Conservation (phyloP, 148 eudicot genomes). For the Fallopia convolvulus region DNA sequence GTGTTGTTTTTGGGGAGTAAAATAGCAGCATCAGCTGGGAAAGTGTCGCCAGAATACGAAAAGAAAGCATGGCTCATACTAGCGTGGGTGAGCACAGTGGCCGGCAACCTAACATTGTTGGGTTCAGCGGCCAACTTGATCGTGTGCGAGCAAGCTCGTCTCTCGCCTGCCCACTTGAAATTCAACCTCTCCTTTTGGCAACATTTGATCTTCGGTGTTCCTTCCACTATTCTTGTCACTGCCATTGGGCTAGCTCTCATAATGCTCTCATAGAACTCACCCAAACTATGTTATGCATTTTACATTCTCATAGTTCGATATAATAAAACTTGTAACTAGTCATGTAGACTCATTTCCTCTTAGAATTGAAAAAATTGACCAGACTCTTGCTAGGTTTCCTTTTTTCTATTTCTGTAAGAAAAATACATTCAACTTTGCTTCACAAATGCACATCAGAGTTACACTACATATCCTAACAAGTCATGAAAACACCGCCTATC, state of each 20-base stretch:
- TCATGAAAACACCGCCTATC: background rate
- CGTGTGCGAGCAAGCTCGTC: slow-evolving; percentile 92
- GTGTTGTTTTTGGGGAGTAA: slow-evolving; percentile 75
- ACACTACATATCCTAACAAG: background rate
- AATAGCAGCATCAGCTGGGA: slow-evolving; percentile 75
- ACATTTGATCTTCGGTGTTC: slow-evolving; percentile 85
- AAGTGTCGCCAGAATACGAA: slow-evolving; percentile 56
- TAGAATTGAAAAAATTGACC: no score
- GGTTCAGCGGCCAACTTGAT: slow-evolving; percentile 96
- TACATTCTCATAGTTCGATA: no score
- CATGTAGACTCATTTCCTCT: no score
- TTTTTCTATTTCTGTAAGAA: no score
- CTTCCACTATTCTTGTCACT: slow-evolving; percentile 78
- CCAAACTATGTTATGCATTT: no score
- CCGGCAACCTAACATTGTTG: slow-evolving; percentile 74
- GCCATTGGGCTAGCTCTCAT: slow-evolving; percentile 70
- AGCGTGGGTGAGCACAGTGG: slow-evolving; percentile 96
- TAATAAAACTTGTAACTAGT: no score
- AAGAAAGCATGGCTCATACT: slow-evolving; percentile 83
- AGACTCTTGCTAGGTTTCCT: no score
- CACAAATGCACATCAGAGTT: background rate
- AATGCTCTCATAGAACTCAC: background rate
- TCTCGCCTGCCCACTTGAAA: slow-evolving; percentile 46
- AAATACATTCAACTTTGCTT: background rate
- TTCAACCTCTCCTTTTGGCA: slow-evolving; percentile 74